Evolutionary conservation across 257 asterid species (phyloP).

Genomic region (Osmanthus fragrans): DNA sequence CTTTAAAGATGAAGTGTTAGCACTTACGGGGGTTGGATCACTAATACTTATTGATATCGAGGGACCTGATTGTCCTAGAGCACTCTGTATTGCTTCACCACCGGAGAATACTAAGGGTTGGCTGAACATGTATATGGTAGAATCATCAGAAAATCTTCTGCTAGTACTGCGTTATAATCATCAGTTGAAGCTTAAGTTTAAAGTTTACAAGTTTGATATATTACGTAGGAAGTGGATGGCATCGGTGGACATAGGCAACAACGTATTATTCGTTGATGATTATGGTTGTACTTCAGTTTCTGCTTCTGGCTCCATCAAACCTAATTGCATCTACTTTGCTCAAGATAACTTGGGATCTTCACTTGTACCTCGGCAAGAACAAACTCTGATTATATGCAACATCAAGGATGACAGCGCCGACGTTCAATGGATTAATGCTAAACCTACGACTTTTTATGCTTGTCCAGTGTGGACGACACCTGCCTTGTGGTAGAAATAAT

Average conservation of each 20-base stretch:
- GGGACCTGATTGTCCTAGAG: conserved; percentile 10
- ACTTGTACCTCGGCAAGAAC: neutral
- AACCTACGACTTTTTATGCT: neutral
- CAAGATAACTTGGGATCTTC: neutral
- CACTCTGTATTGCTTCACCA: conserved; percentile 4
- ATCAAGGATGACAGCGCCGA: neutral
- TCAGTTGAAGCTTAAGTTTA: neutral
- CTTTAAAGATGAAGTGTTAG: conserved; percentile 27
- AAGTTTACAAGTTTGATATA: conserved; percentile 13
- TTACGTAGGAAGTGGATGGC: neutral
- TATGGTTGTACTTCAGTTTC: conserved; percentile 11
- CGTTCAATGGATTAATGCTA: neutral
- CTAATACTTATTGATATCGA: conserved; percentile 21
- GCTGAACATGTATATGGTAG: conserved; percentile 26
- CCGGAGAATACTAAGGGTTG: conserved; percentile 9
- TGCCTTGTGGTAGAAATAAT: conserved; percentile 12
- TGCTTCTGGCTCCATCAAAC: conserved; percentile 8
- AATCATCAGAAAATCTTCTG: conserved; percentile 30
- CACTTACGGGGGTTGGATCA: conserved; percentile 22
- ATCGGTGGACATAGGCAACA: neutral
- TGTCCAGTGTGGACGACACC: conserved; percentile 31
- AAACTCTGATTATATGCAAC: conserved; percentile 22
- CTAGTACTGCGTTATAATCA: conserved; percentile 5
- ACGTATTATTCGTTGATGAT: neutral
- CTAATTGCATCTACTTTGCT: conserved; percentile 15